Base-by-base conservation (phyloP, 2,329 filamentous ascomycete species). In the Chrysosporium keratinophilum region DNA sequence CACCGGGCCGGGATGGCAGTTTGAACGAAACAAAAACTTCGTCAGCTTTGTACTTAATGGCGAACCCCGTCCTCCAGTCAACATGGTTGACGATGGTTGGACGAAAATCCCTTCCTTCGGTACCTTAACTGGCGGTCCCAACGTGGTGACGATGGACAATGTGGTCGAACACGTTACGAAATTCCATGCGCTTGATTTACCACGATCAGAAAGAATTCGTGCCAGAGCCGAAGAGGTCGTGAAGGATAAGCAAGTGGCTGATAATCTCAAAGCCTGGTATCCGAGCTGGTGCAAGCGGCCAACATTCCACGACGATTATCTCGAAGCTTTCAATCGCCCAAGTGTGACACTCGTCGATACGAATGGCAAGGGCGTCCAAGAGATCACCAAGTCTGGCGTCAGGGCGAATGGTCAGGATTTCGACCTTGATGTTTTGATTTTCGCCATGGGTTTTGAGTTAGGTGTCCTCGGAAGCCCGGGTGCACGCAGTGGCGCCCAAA, bases 281-380 rank as follows among this genome's bases (percentile, higher is more conserved):
- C 74, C 77, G 0, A 65, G 67, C 0, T 83, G 77, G 75, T 84
- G 82, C 70, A 85, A 85, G 64, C 75, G 82, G 0, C 80, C 81
- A 0, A 76, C 71, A 40, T 84, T 83, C 65, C 78, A 79, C 64
- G 78, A 83, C 60, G 59, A 75, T 0, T 50, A 50, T 39, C 48
- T 50, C 37, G 37, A 42, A 35, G 14, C 48, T 1, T 85, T 84
- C 72, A 85, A 85, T 65, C 63, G 62, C 23, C 65, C 72, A 0
- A 76, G 81, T 58, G 81, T 85, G 5, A 71, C 72, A 4, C 75
- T 85, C 0, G 69, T 85, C 14, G 79, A 85, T 62, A 83, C 80
- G 0, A 65, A 77, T 28, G 78, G 76, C 5, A 71, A 73, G 78
- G 83, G 60, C 71, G 75, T 7, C 83, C 44, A 42, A 11, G 59